phyloP scores from a whole-genome alignment of 352 stramenopile genomes.

The Pythium brachiatum region DNA sequence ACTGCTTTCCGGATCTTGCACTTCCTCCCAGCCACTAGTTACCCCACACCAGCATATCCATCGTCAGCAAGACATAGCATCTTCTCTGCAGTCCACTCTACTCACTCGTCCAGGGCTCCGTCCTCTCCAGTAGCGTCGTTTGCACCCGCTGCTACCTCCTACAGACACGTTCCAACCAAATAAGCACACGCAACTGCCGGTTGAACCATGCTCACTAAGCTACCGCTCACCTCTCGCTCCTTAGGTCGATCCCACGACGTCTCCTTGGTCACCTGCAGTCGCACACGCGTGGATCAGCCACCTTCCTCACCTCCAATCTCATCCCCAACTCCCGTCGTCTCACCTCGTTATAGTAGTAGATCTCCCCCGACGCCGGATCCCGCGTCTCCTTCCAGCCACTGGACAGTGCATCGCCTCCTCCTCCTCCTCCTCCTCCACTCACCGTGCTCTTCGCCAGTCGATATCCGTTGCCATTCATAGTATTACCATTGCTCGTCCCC shows the following conservation, averaged over 20 bases:
- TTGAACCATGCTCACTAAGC: background rate
- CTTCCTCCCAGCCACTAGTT: slow-evolving; percentile 59
- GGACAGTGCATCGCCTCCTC: slow-evolving; percentile 19
- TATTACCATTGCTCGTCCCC: background rate
- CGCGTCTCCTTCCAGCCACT: slow-evolving; percentile 52
- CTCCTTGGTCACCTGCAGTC: slow-evolving; percentile 60
- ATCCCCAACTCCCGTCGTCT: background rate
- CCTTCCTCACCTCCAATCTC: background rate
- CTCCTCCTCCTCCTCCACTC: too few relatives aligned
- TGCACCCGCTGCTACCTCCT: background rate
- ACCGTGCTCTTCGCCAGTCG: background rate
- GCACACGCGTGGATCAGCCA: background rate
- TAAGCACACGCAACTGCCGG: background rate
- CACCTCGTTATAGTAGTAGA: slow-evolving; percentile 85
- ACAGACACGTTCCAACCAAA: background rate
- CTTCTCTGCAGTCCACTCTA: too few relatives aligned
- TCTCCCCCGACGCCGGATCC: slow-evolving; percentile 49
- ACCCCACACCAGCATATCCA: too few relatives aligned
- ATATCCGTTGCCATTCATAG: background rate
- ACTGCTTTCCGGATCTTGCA: slow-evolving; percentile 49
- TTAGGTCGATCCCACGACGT: slow-evolving; percentile 69
- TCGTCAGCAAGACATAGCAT: too few relatives aligned
- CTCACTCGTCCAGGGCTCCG: slow-evolving; percentile 23
- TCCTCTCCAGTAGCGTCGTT: slow-evolving; percentile 6
- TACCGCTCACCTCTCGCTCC: slow-evolving; percentile 2